Conservation (phyloP, 1,284 basidiomycete species). For the Baeospora myosura region DNA sequence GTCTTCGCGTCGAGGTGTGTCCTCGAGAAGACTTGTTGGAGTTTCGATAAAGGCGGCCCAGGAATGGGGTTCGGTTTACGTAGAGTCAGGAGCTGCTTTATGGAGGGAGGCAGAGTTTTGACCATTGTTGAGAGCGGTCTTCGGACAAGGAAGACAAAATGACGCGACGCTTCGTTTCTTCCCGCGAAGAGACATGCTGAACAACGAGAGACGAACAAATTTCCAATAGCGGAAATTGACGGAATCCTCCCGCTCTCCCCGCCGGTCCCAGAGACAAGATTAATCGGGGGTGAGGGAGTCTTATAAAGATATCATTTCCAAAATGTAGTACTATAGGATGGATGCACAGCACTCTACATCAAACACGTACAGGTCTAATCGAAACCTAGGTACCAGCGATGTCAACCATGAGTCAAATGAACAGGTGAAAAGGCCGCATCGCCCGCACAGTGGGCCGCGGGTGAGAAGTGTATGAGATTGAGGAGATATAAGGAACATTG, state of each 20-base stretch:
- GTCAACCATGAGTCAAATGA: constrained; percentile 3
- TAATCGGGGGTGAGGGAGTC: background rate
- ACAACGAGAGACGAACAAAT: too few relatives aligned
- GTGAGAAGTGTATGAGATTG: constrained; percentile 12
- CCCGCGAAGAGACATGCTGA: too few relatives aligned
- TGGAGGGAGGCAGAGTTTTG: constrained; percentile 34
- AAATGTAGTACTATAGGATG: too few relatives aligned
- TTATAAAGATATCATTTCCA: background rate
- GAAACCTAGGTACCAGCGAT: background rate
- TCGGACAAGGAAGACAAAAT: background rate
- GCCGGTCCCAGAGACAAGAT: background rate
- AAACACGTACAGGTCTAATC: background rate
- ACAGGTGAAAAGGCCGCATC: constrained; percentile 13
- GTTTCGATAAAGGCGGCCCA: constrained; percentile 45
- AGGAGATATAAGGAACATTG: too few relatives aligned
- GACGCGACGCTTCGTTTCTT: background rate
- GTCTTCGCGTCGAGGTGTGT: constrained; percentile 57
- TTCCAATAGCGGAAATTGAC: too few relatives aligned
- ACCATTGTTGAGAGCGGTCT: constrained; percentile 26
- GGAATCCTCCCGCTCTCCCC: background rate
- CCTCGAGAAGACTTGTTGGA: constrained; percentile 51
- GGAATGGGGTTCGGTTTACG: constrained; percentile 59
- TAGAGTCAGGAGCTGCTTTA: constrained; percentile 70
- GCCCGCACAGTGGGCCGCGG: constrained; percentile 15
- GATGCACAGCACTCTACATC: constrained; percentile 9